phyloP scores from a whole-genome alignment of 306 rosid species.

The Gynostemma pentaphyllum region DNA sequence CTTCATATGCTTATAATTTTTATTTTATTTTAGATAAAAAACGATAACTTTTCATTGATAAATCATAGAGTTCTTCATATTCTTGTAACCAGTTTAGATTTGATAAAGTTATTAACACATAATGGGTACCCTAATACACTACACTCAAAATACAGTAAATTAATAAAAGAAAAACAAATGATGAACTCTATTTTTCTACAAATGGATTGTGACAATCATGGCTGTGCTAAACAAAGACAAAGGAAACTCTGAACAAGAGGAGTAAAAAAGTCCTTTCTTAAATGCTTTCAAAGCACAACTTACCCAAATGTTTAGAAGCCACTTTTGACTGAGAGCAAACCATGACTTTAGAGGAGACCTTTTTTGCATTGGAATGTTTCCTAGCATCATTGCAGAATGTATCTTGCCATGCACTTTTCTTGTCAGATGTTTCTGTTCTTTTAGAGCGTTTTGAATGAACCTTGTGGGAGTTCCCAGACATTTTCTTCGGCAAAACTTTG shows the following conservation, averaged over 20 bases:
- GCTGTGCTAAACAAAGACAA: conserved; percentile 1
- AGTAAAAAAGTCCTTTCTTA: background rate
- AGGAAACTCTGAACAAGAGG: no score
- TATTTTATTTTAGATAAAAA: no score
- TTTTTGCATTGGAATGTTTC: conserved; percentile 48
- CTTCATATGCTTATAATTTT: background rate
- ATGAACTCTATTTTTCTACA: background rate
- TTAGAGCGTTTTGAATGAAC: conserved; percentile 33
- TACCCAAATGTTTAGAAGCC: conserved; percentile 55
- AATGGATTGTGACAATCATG: background rate
- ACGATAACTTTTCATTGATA: no score
- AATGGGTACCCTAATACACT: background rate
- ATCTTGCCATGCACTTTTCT: conserved; percentile 38
- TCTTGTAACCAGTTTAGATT: background rate
- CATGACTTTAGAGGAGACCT: conserved; percentile 31
- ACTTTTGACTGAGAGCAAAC: conserved; percentile 44
- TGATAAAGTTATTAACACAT: background rate
- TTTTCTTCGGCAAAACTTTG: conserved; percentile 34
- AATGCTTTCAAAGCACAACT: conserved; percentile 12
- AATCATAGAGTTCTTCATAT: background rate
- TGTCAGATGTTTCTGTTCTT: conserved; percentile 35
- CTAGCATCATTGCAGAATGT: conserved; percentile 36
- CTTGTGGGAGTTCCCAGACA: conserved; percentile 33
- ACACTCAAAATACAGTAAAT: background rate
- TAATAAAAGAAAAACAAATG: background rate